Evolutionary conservation across 2,329 filamentous ascomycete genomes (phyloP), one percentile per base, ranked within the genome.

Genomic region (Ceratocystis albifundus): DNA sequence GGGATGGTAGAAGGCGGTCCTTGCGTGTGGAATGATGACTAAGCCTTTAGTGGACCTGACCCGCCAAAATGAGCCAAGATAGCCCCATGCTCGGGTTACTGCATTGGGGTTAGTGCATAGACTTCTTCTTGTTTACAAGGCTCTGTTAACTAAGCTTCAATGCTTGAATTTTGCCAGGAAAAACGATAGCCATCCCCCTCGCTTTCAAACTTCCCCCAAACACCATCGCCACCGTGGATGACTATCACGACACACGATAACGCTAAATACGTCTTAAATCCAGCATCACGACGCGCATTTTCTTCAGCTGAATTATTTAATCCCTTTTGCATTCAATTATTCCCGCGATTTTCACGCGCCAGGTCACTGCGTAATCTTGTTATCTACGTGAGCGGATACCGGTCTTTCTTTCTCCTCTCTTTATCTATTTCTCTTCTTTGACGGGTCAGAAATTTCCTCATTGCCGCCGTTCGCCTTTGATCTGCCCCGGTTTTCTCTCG

Each of bases 171-270:
- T 62, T 62, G 53, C 41, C 62, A 53, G 50, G 62, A 62, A 67
- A 64, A 65, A 64, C 50, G 10, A 30, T 28, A 36, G 46, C 62
- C 53, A 53, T 62, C 61, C 64, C 65, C 65, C 65, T 67, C 66
- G 61, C 62, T 64, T 48, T 28, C 44, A 44, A 65, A 67, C 62
- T 67, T 67, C 50, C 62, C 66, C 62, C 66, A 64, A 67, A 67
- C 66, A 67, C 64, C 66, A 67, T 59, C 62, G 57, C 36, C 32
- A 67, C 53, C 25, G 22, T 36, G 17, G 28, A 44, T 36, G 36
- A 55, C 63, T 46, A 65, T 50, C 55, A 46, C 36, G 41, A 57
- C 46, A 20, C 41, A 32, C 28, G 15, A 57, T 36, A 45, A n/a
- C 59, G 22, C 8, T 55, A 62, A 63, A 46, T 44, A 28, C 48